Base-by-base conservation (phyloP, 2,329 filamentous ascomycete species). In the Xylaria sp. region DNA sequence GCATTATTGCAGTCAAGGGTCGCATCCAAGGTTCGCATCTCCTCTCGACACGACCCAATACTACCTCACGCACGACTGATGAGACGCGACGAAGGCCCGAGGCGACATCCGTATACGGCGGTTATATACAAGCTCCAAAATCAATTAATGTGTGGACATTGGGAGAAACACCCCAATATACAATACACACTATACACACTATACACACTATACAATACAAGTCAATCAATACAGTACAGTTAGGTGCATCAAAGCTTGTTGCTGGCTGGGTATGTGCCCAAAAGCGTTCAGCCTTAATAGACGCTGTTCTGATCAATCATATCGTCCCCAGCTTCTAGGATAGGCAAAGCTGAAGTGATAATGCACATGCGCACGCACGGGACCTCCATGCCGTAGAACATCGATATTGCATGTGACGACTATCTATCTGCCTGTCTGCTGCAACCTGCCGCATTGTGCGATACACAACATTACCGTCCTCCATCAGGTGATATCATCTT, bases 301-400 rank as follows among this genome's bases (percentile, higher is more conserved):
- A 39, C 46, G 20, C 30, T 60, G n/a, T 45, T 8, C 58, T 57
- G 50, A 36, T 52, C 57, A 48, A 65, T 57, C 36, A 63, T 25
- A 48, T 34, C 57, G 53, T 58, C 46, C 62, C 62, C 62, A 59
- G 62, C 58, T 68, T 65, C 66, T 62, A 25, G 52, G 57, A 53
- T 52, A 53, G 66, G 52, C 25, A 65, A 65, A 68, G 58, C 66
- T 62, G 62, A 58, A 41, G 52, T 68, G 65, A 67, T 67, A 57
- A 68, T 64, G 65, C 65, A 64, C 25, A 52, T 60, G 57, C 57
- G 56, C 41, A 23, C 60, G 34, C 65, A 67, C 60, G 34, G 32
- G 39, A 25, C 65, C 57, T 25, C 36, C 15, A 9, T 28, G 36
- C 8, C 48, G 64, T 59, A 53, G 64, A 56, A 56, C 46, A 65